A percentile compares a stretch with the other conserved stretches of the same genome.
These are phyloP conservation scores for Botrytis squamosa DNA, from an alignment of 2,329 filamentous ascomycete species.

Conservation along the genomic window DNA sequence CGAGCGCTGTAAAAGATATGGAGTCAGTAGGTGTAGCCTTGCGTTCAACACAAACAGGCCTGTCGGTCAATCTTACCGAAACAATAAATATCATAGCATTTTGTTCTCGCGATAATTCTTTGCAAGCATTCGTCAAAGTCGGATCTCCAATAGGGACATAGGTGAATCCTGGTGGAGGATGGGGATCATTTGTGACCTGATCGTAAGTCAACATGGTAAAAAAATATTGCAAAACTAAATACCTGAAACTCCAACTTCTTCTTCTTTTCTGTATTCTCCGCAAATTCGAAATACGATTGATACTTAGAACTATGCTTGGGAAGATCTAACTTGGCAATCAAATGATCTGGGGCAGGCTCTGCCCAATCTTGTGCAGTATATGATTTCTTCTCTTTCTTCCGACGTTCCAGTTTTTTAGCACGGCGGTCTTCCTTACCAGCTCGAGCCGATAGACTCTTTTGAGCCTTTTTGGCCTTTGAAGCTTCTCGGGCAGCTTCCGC, in stretches of 20 bases:
- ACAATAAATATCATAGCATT: conserved; percentile 67
- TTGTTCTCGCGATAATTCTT: conserved; percentile 61
- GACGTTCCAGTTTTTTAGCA: conserved; percentile 32
- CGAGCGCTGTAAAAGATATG: conserved; percentile 23
- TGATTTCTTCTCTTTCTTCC: conserved; percentile 34
- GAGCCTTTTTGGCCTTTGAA: neutral
- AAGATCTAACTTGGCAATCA: conserved; percentile 37
- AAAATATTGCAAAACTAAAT: conserved; percentile 31
- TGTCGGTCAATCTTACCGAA: conserved; percentile 48
- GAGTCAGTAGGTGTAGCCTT: conserved; percentile 17
- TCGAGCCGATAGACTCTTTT: conserved; percentile 16
- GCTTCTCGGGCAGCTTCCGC: neutral
- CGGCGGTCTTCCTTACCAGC: conserved; percentile 32
- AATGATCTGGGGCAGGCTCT: conserved; percentile 34
- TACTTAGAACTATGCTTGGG: conserved; percentile 50
- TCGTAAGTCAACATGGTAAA: conserved; percentile 23
- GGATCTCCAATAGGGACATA: conserved; percentile 64
- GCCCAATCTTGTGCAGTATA: conserved; percentile 36
- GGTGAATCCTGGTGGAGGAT: conserved; percentile 59
- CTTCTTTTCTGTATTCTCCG: conserved; percentile 63
- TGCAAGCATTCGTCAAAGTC: conserved; percentile 58
- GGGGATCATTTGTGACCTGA: conserved; percentile 52
- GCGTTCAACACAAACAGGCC: conserved; percentile 6
- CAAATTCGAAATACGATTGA: conserved; percentile 61
- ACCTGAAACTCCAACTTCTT: conserved; percentile 64